phyloP scores from a whole-genome alignment of 2,329 filamentous ascomycete species.

The Neoascochyta sp. region DNA sequence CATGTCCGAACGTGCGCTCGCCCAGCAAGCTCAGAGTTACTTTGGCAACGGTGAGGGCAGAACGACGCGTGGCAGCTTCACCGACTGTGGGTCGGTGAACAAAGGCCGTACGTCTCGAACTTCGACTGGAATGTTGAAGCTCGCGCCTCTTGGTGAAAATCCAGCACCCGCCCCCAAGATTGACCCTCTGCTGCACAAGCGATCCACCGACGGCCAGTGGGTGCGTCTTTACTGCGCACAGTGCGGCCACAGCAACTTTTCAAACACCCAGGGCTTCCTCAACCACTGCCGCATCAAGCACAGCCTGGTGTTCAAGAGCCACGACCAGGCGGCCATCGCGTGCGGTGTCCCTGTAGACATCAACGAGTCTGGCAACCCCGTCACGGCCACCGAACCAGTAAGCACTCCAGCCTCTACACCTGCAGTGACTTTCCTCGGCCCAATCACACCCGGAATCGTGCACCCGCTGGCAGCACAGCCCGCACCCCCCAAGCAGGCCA shows the following conservation, averaged over 20 bases:
- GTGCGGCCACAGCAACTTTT: conserved; percentile 87
- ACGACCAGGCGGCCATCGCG: conserved; percentile 86
- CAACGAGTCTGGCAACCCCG: conserved; percentile 49
- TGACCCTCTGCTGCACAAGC: conserved; percentile 78
- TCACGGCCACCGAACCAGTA: conserved; percentile 31
- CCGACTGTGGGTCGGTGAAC: conserved; percentile 49
- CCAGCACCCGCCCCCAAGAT: conserved; percentile 58
- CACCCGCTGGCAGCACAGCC: conserved; percentile 33
- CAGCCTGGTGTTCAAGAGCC: conserved; percentile 87
- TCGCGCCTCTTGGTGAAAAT: conserved; percentile 42
- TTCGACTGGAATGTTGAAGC: conserved; percentile 50
- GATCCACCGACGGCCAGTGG: conserved; percentile 73
- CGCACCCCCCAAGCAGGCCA: conserved; percentile 24
- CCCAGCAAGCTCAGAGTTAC: conserved; percentile 36
- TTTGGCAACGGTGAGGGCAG: conserved; percentile 60
- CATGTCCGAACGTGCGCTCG: conserved; percentile 36
- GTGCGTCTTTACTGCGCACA: conserved; percentile 87
- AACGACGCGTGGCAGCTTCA: conserved; percentile 71
- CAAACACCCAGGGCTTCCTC: conserved; percentile 97
- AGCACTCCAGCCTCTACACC: conserved; percentile 26
- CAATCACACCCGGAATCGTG: conserved; percentile 31
- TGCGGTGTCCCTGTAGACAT: conserved; percentile 80
- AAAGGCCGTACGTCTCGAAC: conserved; percentile 58
- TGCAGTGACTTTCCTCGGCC: conserved; percentile 26
- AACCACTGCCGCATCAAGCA: conserved; percentile 98